Evolutionary conservation across 176 grass and related monocot species (phyloP), one percentile per base, ranked within the genome.

Genomic region (Pontederia crassipes): DNA sequence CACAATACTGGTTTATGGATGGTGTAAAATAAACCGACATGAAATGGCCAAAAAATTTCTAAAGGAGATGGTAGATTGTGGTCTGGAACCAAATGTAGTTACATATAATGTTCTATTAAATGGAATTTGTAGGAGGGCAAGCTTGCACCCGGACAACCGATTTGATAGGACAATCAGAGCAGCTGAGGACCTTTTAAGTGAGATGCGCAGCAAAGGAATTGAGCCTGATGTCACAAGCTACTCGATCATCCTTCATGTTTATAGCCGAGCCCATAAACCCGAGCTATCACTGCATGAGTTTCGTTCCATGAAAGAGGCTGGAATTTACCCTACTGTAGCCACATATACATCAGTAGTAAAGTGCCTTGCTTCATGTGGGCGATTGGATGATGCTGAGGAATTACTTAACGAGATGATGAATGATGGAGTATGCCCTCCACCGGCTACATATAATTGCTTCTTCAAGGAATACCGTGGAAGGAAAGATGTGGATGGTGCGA

Each of bases 311-410:
- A 91, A 79, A 77, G 87, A 88, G 17, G 74, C 55, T 61, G 79
- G 87, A 50, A 85, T 91, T 76, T 90, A 67, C 58, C 87, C 87
- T 49, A 91, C 78, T 32, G 77, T 91, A 48, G 93, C 81, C 58
- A 88, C 93, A n/a, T 91, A 91, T 62, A 97, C 93, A 48, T 97
- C 81, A 26, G 78, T 91, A 48, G 79, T 97, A 17, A 97, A 97
- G 54, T 97, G 92, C 24, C 87, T 97, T 72, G 71, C 83, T 58
- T 97, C 87, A 0, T 97, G 92, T 74, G 92, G 87, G 48, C 82
- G 87, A 78, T 70, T 91, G 55, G 74, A 91, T 17, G 81, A 90
- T 72, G 84, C 84, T 9, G 77, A 83, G 29, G 76, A 28, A 8
- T 85, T 97, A 67, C 84, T 97, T 29, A 57, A 78, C 74, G 84